These are phyloP conservation scores for Eucalyptus pauciflora DNA, from an alignment of 345 rosid species.

Conservation along the genomic window DNA sequence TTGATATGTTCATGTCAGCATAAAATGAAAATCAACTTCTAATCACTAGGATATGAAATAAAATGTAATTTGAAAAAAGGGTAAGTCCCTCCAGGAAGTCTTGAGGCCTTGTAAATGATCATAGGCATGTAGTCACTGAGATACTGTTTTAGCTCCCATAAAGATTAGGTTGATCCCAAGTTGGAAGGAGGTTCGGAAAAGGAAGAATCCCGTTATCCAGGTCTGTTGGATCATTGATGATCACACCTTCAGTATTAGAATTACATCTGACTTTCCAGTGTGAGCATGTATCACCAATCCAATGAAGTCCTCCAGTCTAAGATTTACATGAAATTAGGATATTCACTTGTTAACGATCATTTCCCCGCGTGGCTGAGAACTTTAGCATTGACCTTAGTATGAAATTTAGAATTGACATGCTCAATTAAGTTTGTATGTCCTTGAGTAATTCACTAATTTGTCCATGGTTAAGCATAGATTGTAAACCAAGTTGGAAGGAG, in stretches of 20 bases:
- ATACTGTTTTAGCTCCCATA: background rate
- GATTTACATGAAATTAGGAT: background rate
- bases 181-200: background rate
- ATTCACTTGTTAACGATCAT: background rate
- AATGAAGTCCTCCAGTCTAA: background rate
- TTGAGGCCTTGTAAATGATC: background rate
- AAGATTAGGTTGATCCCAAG: background rate
- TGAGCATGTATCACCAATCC: background rate
- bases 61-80: background rate
- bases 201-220: background rate
- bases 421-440: background rate
- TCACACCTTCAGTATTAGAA: background rate
- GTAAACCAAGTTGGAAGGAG: constrained; percentile 6
- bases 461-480: background rate
- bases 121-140: background rate
- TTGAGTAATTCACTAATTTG: background rate
- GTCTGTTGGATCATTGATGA: background rate
- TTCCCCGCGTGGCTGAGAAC: background rate
- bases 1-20: background rate
- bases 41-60: background rate
- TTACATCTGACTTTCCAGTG: background rate
- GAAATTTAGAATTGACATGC: background rate
- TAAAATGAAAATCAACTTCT: background rate
- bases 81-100: background rate
- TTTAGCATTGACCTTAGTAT: background rate